Percentiles rank a stretch among this genome's conserved stretches.
phyloP scores from a whole-genome alignment of 345 rosid genomes.

The Arabis hirsuta region DNA sequence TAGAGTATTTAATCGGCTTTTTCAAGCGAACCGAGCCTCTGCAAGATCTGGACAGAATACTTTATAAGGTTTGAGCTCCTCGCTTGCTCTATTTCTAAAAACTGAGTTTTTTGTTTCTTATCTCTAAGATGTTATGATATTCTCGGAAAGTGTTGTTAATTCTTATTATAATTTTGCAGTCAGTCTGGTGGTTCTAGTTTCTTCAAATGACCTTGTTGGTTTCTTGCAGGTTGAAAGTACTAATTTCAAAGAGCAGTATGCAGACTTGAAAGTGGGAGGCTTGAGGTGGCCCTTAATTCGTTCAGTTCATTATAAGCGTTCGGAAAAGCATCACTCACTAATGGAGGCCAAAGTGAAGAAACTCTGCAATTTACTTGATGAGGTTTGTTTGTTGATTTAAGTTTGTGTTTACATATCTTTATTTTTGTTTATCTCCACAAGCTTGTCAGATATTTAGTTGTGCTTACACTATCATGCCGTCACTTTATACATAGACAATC shows the following conservation, averaged over 20 bases:
- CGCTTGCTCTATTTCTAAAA: constrained; percentile 13
- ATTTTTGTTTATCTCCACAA: neutral
- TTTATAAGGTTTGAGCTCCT: constrained; percentile 60
- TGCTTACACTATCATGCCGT: neutral
- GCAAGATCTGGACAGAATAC: constrained; percentile 85
- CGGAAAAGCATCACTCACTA: constrained; percentile 85
- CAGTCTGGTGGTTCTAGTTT: constrained; percentile 25
- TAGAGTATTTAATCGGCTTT: constrained; percentile 76
- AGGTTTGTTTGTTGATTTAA: constrained; percentile 59
- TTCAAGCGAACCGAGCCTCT: constrained; percentile 92
- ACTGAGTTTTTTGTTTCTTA: no score
- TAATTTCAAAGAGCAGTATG: constrained; percentile 66
- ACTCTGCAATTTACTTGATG: constrained; percentile 70
- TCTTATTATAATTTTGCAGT: no score
- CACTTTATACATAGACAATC: constrained; percentile 50
- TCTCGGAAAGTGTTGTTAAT: neutral
- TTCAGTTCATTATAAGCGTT: neutral
- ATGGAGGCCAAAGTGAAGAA: constrained; percentile 73
- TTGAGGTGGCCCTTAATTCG: constrained; percentile 51
- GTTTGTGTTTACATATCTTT: neutral
- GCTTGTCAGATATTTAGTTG: neutral
- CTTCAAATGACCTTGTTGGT: constrained; percentile 12
- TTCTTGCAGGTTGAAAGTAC: constrained; percentile 59
- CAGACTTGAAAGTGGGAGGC: constrained; percentile 55
- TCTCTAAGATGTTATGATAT: constrained; percentile 1